Conservation (phyloP, 495 filamentous ascomycete genomes). For the Xylaria nigripes region DNA sequence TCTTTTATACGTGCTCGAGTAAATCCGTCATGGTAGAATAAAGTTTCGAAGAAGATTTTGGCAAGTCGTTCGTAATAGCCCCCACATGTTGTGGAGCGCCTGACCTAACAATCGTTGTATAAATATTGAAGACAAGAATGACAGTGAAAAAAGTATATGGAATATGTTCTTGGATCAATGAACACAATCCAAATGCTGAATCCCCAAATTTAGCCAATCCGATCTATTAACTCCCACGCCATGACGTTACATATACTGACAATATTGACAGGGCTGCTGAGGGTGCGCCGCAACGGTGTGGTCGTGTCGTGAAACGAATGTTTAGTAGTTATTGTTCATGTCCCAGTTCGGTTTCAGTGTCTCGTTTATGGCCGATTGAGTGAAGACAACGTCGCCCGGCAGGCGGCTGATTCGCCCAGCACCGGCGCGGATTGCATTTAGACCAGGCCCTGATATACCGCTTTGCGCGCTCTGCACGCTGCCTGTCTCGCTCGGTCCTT, state of each 20-base stretch:
- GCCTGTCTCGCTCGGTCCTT: constrained; percentile 71
- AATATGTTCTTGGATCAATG: not conserved
- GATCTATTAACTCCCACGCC: constrained; percentile 16
- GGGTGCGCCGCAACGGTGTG: constrained; percentile 6
- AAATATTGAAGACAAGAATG: not conserved
- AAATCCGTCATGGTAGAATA: not conserved
- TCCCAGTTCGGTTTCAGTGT: constrained; percentile 74
- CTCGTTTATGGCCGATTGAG: constrained; percentile 59
- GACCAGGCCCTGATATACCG: constrained; percentile 63
- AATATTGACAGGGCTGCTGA: not conserved
- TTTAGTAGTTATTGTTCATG: constrained; percentile 36
- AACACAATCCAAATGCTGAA: constrained; percentile 1
- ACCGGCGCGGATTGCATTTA: constrained; percentile 73
- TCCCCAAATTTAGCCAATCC: constrained; percentile 6
- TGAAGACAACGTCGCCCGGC: constrained; percentile 74
- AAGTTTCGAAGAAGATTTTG: not conserved
- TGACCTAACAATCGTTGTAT: not conserved
- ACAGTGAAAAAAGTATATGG: constrained; percentile 3
- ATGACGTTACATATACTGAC: constrained; percentile 10
- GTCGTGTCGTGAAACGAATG: constrained; percentile 11
- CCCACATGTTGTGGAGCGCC: not conserved
- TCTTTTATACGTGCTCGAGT: not conserved
- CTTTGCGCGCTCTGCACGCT: constrained; percentile 81
- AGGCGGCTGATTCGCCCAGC: constrained; percentile 86
- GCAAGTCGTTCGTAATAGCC: not conserved